Evolutionary conservation across 164 flowering plant species (phyloP), one percentile per base, ranked within the genome.

Genomic region (Sextonia rubra): DNA sequence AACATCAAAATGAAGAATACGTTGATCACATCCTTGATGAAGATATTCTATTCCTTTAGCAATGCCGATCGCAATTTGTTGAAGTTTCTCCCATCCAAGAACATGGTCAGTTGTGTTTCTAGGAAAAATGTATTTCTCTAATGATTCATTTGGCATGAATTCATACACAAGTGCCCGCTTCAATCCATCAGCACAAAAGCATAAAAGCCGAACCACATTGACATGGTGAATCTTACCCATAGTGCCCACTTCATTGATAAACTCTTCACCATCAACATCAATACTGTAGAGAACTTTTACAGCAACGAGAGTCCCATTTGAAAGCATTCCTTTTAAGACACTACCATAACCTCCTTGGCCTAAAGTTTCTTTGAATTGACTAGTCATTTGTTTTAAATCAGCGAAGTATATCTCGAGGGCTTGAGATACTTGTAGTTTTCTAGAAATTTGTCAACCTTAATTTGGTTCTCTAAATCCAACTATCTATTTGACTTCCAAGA

Each of bases 101-200:
- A 14, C 8, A 47, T 6, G 1, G 17, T 7, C n/a, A 12, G 17
- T 49, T 44, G 32, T 15, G 1, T 26, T 3, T 7, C 12, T 7
- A 1, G 32, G 4, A 64, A 26, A 69, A 27, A 70, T 70, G 66
- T 3, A 6, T 23, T 60, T 70, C 3, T 58, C 73, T 18, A 60
- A 18, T 18, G 73, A 70, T 27, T 58, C 73, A 60, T 70, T 60
- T 7, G 73, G 64, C 73, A 70, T 58, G 48, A 70, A 70, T 30
- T 70, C 73, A 70, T 70, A 70, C n/a, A n/a, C n/a, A n/a, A n/a
- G n/a, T n/a, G n/a, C n/a, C n/a, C 73, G 52, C 52, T 58, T 55
- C 18, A 23, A 52, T 12, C 56, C 17, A 9, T 69, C 72, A 3
- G 62, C 7, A 18, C 72, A 69, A 47, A 55, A 69, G n/a, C 72